Conservation (phyloP, 257 asterid species). For the Jacaranda mimosifolia region DNA sequence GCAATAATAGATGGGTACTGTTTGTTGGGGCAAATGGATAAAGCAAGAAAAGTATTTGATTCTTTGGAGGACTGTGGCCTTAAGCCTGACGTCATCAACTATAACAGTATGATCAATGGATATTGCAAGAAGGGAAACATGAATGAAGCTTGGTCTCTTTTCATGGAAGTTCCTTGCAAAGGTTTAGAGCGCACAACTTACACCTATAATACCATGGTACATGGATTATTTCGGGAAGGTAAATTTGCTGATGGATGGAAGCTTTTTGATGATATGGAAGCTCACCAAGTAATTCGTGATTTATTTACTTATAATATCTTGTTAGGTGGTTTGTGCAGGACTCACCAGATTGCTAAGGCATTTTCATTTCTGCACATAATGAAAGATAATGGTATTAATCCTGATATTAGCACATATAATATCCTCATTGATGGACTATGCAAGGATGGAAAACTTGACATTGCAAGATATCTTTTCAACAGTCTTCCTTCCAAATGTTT, state of each 20-base stretch:
- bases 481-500: neutral
- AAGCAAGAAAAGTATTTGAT: constrained; percentile 32
- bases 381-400: neutral
- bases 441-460: constrained; percentile 9
- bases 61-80: constrained; percentile 21
- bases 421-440: neutral
- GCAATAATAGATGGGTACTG: constrained; percentile 33
- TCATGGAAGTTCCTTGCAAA: neutral
- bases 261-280: constrained; percentile 24
- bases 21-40: constrained; percentile 30
- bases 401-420: neutral
- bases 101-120: constrained; percentile 25
- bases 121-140: constrained; percentile 20
- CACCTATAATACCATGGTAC: constrained; percentile 9
- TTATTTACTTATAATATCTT: neutral
- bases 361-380: neutral
- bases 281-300: neutral
- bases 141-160: constrained; percentile 18
- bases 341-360: neutral
- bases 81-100: constrained; percentile 26
- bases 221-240: neutral
- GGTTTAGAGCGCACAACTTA: neutral
- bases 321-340: constrained; percentile 9
- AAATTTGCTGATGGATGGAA: constrained; percentile 12
- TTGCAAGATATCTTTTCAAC: neutral